These are phyloP conservation scores for Chenopodium berlandieri DNA, from an alignment of 148 eudicot species.

Conservation along the genomic window DNA sequence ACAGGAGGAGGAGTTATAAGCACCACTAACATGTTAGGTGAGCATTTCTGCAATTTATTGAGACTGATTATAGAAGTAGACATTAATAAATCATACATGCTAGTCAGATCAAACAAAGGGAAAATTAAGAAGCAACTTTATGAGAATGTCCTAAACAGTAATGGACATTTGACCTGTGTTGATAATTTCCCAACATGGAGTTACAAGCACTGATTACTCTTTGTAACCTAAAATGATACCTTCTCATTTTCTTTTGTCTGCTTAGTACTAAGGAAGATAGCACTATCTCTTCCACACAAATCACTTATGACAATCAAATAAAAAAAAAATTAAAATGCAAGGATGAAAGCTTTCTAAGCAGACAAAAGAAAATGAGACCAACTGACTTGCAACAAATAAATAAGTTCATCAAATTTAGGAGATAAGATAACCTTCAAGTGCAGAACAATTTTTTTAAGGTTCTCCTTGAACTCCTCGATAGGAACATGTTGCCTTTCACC, in stretches of 20 bases:
- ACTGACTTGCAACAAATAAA: not conserved
- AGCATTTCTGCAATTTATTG: slow-evolving; percentile 55
- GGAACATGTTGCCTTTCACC: slow-evolving; percentile 84
- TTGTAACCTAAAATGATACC: too few species aligned
- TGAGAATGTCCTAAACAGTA: not conserved
- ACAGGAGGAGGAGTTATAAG: slow-evolving; percentile 91
- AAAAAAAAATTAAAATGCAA: not conserved
- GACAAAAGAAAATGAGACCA: not conserved
- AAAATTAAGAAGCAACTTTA: not conserved
- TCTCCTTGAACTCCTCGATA: slow-evolving; percentile 75
- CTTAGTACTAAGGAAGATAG: not conserved
- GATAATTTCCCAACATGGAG: not conserved
- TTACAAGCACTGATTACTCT: not conserved
- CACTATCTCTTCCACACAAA: not conserved
- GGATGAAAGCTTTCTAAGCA: not conserved
- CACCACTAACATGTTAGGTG: slow-evolving; percentile 62
- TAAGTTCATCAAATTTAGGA: not conserved
- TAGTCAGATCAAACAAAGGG: not conserved
- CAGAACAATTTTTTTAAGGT: slow-evolving; percentile 63
- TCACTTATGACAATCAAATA: not conserved
- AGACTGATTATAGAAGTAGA: not conserved
- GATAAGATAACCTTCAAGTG: slow-evolving; percentile 65
- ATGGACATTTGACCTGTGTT: not conserved
- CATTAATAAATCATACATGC: not conserved
- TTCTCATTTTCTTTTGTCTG: too few species aligned